A percentile compares a stretch with the other conserved stretches of the same genome.
Evolutionary conservation across 2,329 filamentous ascomycete genomes (phyloP).

Genomic region (Lanzia echinophila): DNA sequence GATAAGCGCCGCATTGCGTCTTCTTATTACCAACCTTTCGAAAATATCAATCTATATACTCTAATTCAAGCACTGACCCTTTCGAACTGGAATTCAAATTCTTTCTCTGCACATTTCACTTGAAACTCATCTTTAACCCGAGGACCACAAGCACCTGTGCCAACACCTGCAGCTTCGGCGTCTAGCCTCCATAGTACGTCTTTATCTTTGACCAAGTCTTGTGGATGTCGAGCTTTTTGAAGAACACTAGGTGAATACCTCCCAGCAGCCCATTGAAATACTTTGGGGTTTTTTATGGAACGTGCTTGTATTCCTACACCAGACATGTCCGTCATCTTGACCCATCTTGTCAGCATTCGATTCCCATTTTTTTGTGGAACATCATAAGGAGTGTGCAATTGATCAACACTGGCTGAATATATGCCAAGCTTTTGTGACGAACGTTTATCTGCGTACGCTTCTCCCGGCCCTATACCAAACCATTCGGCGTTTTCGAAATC

Average conservation of each 20-base stretch:
- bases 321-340: constrained; percentile 2
- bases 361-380: constrained; percentile 47
- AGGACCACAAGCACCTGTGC: constrained; percentile 40
- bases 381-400: constrained; percentile 55
- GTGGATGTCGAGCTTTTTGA: constrained; percentile 54
- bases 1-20: neutral
- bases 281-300: constrained; percentile 24
- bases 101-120: constrained; percentile 7
- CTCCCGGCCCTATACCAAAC: constrained; percentile 62
- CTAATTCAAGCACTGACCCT: constrained; percentile 2
- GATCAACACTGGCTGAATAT: constrained; percentile 41
- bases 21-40: neutral
- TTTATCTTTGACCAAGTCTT: constrained; percentile 48
- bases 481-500: constrained; percentile 46
- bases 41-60: neutral
- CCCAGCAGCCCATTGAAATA: constrained; percentile 36
- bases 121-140: constrained; percentile 9
- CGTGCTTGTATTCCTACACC: neutral
- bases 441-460: constrained; percentile 62
- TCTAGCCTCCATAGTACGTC: constrained; percentile 37
- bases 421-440: constrained; percentile 50
- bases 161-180: constrained; percentile 40
- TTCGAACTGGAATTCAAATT: constrained; percentile 9
- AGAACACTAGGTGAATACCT: constrained; percentile 46
- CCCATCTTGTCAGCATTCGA: constrained; percentile 8